Conservation (phyloP, 306 rosid species). For the Cyamopsis tetragonoloba region DNA sequence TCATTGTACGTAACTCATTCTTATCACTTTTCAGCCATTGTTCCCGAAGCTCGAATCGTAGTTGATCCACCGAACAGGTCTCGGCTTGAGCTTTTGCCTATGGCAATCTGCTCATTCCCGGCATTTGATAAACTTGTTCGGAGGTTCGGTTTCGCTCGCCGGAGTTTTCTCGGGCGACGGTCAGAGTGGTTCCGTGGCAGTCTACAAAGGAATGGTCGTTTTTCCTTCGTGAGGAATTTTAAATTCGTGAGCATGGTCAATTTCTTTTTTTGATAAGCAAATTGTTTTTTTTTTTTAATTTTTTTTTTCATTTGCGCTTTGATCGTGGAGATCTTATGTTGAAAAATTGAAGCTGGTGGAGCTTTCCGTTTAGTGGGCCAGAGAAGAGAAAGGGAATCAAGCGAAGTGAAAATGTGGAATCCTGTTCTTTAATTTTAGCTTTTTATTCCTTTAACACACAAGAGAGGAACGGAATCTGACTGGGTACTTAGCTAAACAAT, state of each 20-base stretch:
- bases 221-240: neutral
- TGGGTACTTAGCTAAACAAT: slow-evolving; percentile 13
- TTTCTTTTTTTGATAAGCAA: neutral
- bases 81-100: slow-evolving; percentile 27
- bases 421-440: slow-evolving; percentile 15
- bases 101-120: slow-evolving; percentile 48
- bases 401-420: slow-evolving; percentile 38
- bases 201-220: neutral
- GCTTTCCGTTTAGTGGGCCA: slow-evolving; percentile 17
- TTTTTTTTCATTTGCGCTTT: neutral
- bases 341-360: slow-evolving; percentile 9
- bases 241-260: neutral
- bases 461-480: slow-evolving; percentile 18
- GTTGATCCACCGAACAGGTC: slow-evolving; percentile 43
- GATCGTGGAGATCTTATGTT: slow-evolving; percentile 22
- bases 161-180: slow-evolving; percentile 26
- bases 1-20: slow-evolving; percentile 8
- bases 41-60: slow-evolving; percentile 40
- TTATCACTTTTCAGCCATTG: slow-evolving; percentile 15
- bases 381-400: slow-evolving; percentile 21
- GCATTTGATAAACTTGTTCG: slow-evolving; percentile 9
- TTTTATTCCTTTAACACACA: slow-evolving; percentile 12
- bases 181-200: slow-evolving; percentile 16
- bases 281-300: neutral
- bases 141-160: slow-evolving; percentile 30